These are phyloP conservation scores for Phytophthora sp. DNA, from an alignment of 352 stramenopile species.

Conservation along the genomic window DNA sequence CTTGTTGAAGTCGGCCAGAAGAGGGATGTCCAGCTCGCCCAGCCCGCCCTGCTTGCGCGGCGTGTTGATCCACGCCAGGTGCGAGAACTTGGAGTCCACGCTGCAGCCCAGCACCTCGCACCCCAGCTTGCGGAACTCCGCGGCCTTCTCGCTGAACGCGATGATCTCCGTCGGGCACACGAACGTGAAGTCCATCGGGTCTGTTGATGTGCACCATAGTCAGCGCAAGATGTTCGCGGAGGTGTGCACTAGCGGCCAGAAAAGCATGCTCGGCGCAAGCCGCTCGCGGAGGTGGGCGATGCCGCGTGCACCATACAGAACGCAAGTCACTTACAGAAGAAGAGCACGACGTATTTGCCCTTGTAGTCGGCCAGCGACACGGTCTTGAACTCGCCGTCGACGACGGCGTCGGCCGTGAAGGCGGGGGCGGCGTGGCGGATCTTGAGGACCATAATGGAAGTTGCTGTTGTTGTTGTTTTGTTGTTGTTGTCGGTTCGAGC, in stretches of 20 bases:
- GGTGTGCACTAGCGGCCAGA: too few relatives aligned
- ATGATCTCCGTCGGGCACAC: constrained; percentile 92
- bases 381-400: constrained; percentile 85
- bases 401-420: constrained; percentile 79
- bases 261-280: too few relatives aligned
- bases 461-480: background rate
- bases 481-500: background rate
- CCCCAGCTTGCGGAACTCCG: constrained; percentile 76
- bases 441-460: constrained; percentile 51
- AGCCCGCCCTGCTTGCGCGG: constrained; percentile 89
- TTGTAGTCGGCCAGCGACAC: constrained; percentile 84
- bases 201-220: too few relatives aligned
- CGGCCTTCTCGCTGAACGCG: constrained; percentile 78
- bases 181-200: constrained; percentile 92
- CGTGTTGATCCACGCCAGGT: constrained; percentile 90
- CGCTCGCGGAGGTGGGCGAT: too few relatives aligned
- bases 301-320: too few relatives aligned
- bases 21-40: constrained; percentile 89
- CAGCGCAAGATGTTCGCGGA: too few relatives aligned
- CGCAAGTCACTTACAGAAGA: too few relatives aligned
- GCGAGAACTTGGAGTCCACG: constrained; percentile 88
- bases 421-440: constrained; percentile 69
- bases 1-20: constrained; percentile 91
- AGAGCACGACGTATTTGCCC: constrained; percentile 91
- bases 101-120: constrained; percentile 78